phyloP scores from a whole-genome alignment of 129 eudicot species.

The carrot (Daucus carota) region DNA sequence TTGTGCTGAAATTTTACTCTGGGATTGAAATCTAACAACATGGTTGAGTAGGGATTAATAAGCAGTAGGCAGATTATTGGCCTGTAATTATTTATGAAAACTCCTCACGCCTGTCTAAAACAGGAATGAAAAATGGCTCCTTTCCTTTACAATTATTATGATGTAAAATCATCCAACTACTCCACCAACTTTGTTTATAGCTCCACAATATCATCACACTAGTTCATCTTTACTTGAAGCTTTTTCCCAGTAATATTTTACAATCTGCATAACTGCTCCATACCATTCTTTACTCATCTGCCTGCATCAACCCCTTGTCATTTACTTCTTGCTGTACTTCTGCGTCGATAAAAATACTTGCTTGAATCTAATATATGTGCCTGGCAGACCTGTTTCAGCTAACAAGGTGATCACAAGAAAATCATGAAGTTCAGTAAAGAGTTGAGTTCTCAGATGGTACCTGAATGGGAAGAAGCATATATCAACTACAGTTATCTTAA shows the following conservation, averaged over 20 bases:
- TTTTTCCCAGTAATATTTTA: background rate
- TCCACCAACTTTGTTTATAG: background rate
- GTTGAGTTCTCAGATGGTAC: background rate
- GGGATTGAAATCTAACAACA: no score
- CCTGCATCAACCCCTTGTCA: background rate
- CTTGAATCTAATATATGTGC: background rate
- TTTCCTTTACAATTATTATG: background rate
- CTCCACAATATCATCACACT: background rate
- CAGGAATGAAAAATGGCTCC: background rate
- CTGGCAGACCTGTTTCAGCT: background rate
- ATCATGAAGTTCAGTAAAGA: background rate
- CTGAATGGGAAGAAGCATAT: conserved; percentile 8
- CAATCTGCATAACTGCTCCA: background rate
- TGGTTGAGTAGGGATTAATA: no score
- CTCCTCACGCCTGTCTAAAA: background rate
- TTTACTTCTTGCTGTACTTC: background rate
- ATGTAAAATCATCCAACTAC: background rate
- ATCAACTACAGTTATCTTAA: background rate
- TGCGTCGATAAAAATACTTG: background rate
- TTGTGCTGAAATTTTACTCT: no score
- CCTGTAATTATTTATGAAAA: background rate
- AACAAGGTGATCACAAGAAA: no score
- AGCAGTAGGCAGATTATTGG: background rate
- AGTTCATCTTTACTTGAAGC: background rate
- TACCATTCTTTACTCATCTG: background rate